A percentile compares a stretch with the other conserved stretches of the same genome.
Conservation (phyloP, 2,329 filamentous ascomycete species). For the Lanzia echinophila region DNA sequence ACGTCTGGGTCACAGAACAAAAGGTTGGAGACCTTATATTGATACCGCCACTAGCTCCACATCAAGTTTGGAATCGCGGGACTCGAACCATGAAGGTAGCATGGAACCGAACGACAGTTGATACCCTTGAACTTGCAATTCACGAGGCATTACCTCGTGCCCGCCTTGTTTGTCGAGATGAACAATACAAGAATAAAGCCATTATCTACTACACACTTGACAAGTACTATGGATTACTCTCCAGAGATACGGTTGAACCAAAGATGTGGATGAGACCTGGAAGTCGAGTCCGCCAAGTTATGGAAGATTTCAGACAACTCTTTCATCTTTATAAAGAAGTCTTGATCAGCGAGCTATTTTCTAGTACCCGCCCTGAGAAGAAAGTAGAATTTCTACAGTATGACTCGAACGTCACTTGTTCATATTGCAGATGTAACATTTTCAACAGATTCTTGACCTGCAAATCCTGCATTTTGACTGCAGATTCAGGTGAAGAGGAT, state of each 20-base stretch:
- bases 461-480: slow-evolving; percentile 67
- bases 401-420: slow-evolving; percentile 89
- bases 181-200: slow-evolving; percentile 98
- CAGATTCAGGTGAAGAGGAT: slow-evolving; percentile 66
- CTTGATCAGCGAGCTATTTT: slow-evolving; percentile 80
- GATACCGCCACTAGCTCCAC: slow-evolving; percentile 84
- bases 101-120: slow-evolving; percentile 92
- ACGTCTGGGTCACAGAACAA: slow-evolving; percentile 88
- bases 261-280: slow-evolving; percentile 33
- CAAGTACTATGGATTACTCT: slow-evolving; percentile 64
- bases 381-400: slow-evolving; percentile 71
- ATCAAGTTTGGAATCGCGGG: slow-evolving; percentile 97
- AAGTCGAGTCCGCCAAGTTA: slow-evolving; percentile 57
- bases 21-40: slow-evolving; percentile 86
- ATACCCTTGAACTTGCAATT: slow-evolving; percentile 81
- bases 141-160: slow-evolving; percentile 84
- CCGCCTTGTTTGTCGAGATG: slow-evolving; percentile 86
- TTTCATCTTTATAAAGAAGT: slow-evolving; percentile 74
- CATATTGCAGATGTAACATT: slow-evolving; percentile 92
- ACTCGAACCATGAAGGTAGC: slow-evolving; percentile 96
- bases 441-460: slow-evolving; percentile 97
- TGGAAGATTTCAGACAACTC: slow-evolving; percentile 74
- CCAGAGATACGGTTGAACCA: slow-evolving; percentile 41
- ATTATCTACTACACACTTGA: slow-evolving; percentile 83
- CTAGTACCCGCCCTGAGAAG: slow-evolving; percentile 53